Base-by-base conservation (phyloP, 805 yeast genomes). In the Cyberlindnera mycetangii region DNA sequence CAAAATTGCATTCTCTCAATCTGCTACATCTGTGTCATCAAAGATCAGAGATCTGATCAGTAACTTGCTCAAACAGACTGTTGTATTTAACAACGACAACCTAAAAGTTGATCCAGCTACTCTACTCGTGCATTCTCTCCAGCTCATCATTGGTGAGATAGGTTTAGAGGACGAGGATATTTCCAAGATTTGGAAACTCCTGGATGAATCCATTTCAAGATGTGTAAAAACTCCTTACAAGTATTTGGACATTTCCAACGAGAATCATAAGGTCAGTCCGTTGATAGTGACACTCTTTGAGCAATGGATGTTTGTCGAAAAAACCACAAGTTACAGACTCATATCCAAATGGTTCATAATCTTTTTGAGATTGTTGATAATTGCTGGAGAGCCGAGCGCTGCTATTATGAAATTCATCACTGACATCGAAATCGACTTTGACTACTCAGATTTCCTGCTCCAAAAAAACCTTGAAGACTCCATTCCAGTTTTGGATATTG, bases 171-270 rank as follows among this genome's bases (percentile, higher is more conserved):
- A 48, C 60, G 22, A 56, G 54, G 45, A 41, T 12, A n/a, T 47
- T 14, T 24, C 39, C 1, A 66, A 67, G 31, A 58, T 89, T 3
- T 83, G 88, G 83, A 68, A 67, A 10, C 61, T 88, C 24, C 50
- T 92, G 7, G 96, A 92, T 58, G 93, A 90, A 60, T 68, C 88
- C 0, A 72, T 89, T 24, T 71, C 88, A 1, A 74, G 97, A 50
- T 73, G 83, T 49, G 74, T 83, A 30, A 74, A 78, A 49, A 65
- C 89, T 0, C 97, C 98, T 0, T 93, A 85, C 66, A 89, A 86
- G 58, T 92, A 89, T 54, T 74, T 88, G 42, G 97, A 92, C 58
- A 49, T 62, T 41, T 71, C 79, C 3, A 63, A 60, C 22, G 44
- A 51, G 1, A 55, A 56, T n/a, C 47, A 53, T 0, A 54, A 58